Evolutionary conservation across 495 filamentous ascomycete genomes (phyloP).

Genomic region (Emericellopsis terricola): DNA sequence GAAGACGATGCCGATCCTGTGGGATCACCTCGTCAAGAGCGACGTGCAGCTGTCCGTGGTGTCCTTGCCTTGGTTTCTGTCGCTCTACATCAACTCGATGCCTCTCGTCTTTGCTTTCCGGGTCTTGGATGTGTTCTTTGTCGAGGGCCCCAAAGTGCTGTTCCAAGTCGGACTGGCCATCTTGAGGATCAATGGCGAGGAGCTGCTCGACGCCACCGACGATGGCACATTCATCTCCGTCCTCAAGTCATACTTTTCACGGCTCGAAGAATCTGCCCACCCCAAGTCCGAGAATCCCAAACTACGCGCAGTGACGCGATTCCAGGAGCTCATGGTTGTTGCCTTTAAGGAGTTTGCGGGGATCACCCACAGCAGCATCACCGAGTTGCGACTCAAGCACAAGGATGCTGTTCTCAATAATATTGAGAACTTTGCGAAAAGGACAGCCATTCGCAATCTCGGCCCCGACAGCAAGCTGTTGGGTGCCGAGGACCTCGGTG

Average conservation of each 20-base stretch:
- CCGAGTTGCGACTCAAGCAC: slow-evolving; percentile 74
- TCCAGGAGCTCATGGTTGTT: slow-evolving; percentile 96
- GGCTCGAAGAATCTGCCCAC: slow-evolving; percentile 87
- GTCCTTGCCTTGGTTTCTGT: slow-evolving; percentile 93
- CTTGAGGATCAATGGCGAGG: slow-evolving; percentile 92
- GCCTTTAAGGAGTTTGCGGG: slow-evolving; percentile 95
- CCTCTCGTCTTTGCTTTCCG: slow-evolving; percentile 92
- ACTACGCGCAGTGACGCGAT: slow-evolving; percentile 76
- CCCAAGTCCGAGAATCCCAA: slow-evolving; percentile 89
- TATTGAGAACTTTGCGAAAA: slow-evolving; percentile 93
- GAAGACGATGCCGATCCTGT: slow-evolving; percentile 95
- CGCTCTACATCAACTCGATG: slow-evolving; percentile 98
- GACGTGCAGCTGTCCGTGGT: slow-evolving; percentile 98
- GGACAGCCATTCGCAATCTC: slow-evolving; percentile 88
- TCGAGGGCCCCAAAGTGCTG: slow-evolving; percentile 91
- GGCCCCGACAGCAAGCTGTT: slow-evolving; percentile 88
- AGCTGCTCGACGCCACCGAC: slow-evolving; percentile 85
- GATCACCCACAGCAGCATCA: slow-evolving; percentile 83
- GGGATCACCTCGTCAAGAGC: slow-evolving; percentile 88
- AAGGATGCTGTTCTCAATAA: slow-evolving; percentile 83
- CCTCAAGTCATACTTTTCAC: slow-evolving; percentile 84
- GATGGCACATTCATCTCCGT: slow-evolving; percentile 95
- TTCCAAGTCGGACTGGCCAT: slow-evolving; percentile 96
- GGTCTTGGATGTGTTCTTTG: slow-evolving; percentile 92
- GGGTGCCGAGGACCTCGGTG: slow-evolving; percentile 65